phyloP scores from a whole-genome alignment of 345 rosid species.

The Eucalyptus albens region DNA sequence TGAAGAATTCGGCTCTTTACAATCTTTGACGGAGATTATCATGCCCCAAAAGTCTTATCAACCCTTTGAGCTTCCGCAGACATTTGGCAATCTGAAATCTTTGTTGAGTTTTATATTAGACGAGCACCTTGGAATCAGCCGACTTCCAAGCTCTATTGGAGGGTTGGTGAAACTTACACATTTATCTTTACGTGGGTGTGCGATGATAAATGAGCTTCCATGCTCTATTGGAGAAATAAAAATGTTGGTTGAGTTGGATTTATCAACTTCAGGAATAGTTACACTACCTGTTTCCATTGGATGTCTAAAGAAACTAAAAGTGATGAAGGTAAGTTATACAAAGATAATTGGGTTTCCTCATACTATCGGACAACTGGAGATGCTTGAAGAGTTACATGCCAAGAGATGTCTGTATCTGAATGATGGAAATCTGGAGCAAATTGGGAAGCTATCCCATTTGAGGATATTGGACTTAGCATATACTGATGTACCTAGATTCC shows the following conservation, averaged over 20 bases:
- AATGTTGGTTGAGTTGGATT: not conserved
- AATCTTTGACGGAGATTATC: not conserved
- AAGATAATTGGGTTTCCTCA: accelerated
- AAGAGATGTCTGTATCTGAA: not conserved
- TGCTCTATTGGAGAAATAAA: not conserved
- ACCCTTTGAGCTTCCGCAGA: not conserved
- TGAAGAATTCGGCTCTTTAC: accelerated
- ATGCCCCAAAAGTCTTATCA: not conserved
- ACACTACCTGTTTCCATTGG: not conserved
- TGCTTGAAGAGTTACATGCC: not conserved
- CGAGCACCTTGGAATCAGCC: too few relatives aligned
- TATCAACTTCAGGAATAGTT: not conserved
- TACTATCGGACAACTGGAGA: not conserved
- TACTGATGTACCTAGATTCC: accelerated
- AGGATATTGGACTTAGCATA: not conserved
- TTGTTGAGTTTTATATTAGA: not conserved
- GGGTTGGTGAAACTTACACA: not conserved
- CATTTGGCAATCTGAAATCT: not conserved
- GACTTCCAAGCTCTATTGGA: not conserved
- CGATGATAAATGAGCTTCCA: not conserved
- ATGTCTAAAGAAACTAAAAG: not conserved
- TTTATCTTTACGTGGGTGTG: not conserved
- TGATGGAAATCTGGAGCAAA: not conserved
- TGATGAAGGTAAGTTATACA: not conserved
- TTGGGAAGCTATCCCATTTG: not conserved